Base-by-base conservation (phyloP, 2,329 filamentous ascomycete species). In the Scytalidium sp. region DNA sequence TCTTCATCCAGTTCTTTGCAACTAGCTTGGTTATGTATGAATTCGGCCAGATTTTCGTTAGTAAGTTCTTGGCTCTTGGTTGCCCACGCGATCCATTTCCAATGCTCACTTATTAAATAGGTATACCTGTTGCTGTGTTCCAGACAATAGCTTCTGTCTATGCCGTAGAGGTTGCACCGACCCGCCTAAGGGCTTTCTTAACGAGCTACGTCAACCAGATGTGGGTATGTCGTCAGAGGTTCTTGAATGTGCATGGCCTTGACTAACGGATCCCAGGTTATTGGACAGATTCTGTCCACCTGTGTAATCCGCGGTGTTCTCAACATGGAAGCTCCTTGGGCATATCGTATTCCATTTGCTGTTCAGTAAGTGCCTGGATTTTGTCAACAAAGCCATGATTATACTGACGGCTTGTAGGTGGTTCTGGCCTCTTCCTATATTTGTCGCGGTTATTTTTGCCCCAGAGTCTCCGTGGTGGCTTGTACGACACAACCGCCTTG, bases 141-240 rank as follows among this genome's bases (percentile, higher is more conserved):
- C 73, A 75, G 52, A 50, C 53, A 4, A 27, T 50, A 10, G 45
- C 47, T 17, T 43, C 50, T 11, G 52, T 43, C 7, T 53, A 53
- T 46, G 59, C 59, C 10, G 71, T 70, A 29, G 76, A 79, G 56
- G 75, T 79, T 23, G 76, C 73, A 47, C 76, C 76, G 2, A 71
- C 76, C 19, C 71, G 72, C 32, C 64, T 79, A 13, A 70, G 75
- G 45, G 73, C 72, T 13, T 78, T 76, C 54, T 64, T 78, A 42
- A 77, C 74, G 0, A 75, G 74, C 1, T 79, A 76, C 46, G 71
- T 75, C 53, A 75, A 75, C 59, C 69, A 75, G 57, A 76, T 75
- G 67, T 79, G 75, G 74, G 75, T 45, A 45, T 17, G 43, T 45
- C 15, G 20, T 27, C 23, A 3, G 20, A 19, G 17, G 17, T n/a